Evolutionary conservation across 768 basidiomycete genomes (phyloP).

Genomic region (Rhizopogon vinicolor): DNA sequence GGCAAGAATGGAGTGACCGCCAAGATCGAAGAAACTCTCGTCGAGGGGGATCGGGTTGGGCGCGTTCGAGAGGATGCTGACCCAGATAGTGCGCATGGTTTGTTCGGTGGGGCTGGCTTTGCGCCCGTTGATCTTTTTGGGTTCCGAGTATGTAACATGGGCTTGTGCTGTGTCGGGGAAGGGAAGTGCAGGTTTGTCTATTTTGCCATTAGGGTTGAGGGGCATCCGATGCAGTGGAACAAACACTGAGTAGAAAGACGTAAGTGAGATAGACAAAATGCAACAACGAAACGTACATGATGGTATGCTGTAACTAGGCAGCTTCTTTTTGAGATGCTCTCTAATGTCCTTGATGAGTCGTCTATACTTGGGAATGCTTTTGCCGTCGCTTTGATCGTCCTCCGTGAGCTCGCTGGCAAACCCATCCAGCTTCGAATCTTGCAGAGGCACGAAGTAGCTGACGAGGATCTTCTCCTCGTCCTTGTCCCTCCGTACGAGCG

Average conservation of each 20-base stretch:
- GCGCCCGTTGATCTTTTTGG: slow-evolving; percentile 28
- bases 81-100: slow-evolving; percentile 83
- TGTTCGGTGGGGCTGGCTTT: slow-evolving; percentile 67
- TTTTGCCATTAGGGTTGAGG: slow-evolving; percentile 97
- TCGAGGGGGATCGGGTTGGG: slow-evolving; percentile 77
- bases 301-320: slow-evolving; percentile 93
- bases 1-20: slow-evolving; percentile 97
- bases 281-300: slow-evolving; percentile 51
- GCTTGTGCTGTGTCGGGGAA: slow-evolving; percentile 93
- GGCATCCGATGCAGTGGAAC: slow-evolving; percentile 95
- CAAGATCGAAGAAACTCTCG: slow-evolving; percentile 97
- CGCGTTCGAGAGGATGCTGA: slow-evolving; percentile 70
- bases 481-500: slow-evolving; percentile 93
- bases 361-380: slow-evolving; percentile 82
- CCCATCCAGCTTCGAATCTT: slow-evolving; percentile 58
- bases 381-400: slow-evolving; percentile 51
- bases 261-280: neutral
- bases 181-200: slow-evolving; percentile 96
- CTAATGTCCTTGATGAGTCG: slow-evolving; percentile 89
- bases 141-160: slow-evolving; percentile 36
- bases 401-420: slow-evolving; percentile 64
- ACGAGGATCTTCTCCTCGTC: slow-evolving; percentile 99
- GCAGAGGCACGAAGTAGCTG: slow-evolving; percentile 92
- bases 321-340: slow-evolving; percentile 93
- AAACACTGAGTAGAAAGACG: slow-evolving; percentile 58